Base-by-base conservation (phyloP, 225 moss, liverwort and hornwort species). In the Polytrichum commune region DNA sequence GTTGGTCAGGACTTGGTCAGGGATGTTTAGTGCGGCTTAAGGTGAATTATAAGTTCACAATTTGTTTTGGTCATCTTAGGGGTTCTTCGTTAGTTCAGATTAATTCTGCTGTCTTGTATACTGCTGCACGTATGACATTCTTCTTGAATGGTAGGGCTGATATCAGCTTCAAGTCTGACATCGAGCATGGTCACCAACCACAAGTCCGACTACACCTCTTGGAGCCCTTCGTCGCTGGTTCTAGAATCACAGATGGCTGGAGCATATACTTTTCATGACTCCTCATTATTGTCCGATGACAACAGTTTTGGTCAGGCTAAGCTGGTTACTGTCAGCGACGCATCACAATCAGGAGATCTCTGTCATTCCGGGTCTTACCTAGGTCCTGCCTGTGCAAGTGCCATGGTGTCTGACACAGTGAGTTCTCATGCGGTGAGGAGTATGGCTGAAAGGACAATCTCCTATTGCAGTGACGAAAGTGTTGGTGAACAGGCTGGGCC, bases 381-480 rank as follows among this genome's bases (percentile, higher is more conserved):
- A 7, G 72, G 76, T 74, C 75, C 81, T n/a, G 68, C 65, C 28
- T 80, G 75, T 28, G 54, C 69, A 73, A 88, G 73, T 77, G 68
- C 77, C 29, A 66, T 69, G 13, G 27, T 76, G 24, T 76, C 76
- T 29, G 62, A 84, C 67, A 83, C 80, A 57, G 70, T 67, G 55
- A 71, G 69, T 74, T 73, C 89, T 58, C 66, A 71, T 26, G 62
- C 72, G 63, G 88, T 83, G 78, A 86, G 78, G 69, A 61, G 64
- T 60, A 77, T 71, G 61, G 83, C 81, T 29, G 89, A 86, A 68
- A 80, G 86, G 63, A 83, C 86, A 16, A 80, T 75, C 62, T 93
- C 92, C 16, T 90, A 89, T 72, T 93, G 89, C 74, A 93, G 95
- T 62, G 95, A 93, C 78, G 95, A 95, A 82, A 95, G 92, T 75